Conservation (phyloP, 164 flowering plant genomes). For the Aristolochia fimbriata region DNA sequence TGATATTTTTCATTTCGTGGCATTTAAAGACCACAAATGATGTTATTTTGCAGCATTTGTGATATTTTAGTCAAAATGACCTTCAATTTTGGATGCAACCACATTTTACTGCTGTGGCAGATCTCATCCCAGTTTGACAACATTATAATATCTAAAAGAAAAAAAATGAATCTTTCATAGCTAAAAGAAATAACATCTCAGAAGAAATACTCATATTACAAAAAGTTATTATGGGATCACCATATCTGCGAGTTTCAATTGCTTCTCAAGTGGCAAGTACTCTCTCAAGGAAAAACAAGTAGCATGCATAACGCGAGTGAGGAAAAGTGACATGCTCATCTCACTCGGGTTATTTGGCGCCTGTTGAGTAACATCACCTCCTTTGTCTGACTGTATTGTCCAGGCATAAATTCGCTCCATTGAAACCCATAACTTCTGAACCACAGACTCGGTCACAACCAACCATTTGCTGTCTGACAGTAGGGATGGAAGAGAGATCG, state of each 20-base stretch:
- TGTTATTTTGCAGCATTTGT: too few species aligned
- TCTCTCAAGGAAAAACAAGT: constrained; percentile 47
- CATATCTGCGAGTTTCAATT: constrained; percentile 63
- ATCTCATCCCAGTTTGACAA: too few species aligned
- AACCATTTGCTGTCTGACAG: constrained; percentile 49
- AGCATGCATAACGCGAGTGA: constrained; percentile 35
- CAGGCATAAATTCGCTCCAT: constrained; percentile 55
- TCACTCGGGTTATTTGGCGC: constrained; percentile 47
- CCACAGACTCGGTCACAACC: constrained; percentile 40
- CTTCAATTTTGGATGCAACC: too few species aligned
- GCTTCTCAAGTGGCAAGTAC: constrained; percentile 61
- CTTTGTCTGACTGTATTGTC: constrained; percentile 16
- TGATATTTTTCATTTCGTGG: too few species aligned
- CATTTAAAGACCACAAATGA: too few species aligned
- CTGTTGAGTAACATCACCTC: constrained; percentile 7
- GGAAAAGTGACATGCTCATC: constrained; percentile 24
- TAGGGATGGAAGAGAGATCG: constrained; percentile 70
- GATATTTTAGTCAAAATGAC: too few species aligned
- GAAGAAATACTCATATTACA: too few species aligned
- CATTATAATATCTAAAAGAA: too few species aligned
- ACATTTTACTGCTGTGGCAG: too few species aligned
- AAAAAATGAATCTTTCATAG: too few species aligned
- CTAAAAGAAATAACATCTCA: too few species aligned
- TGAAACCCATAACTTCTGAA: constrained; percentile 37
- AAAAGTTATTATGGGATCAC: constrained; percentile 11